Evolutionary conservation across 371 early-diverging fungal genomes (phyloP), one percentile per base, ranked within the genome.

Genomic region (Mucor lusitanicus): DNA sequence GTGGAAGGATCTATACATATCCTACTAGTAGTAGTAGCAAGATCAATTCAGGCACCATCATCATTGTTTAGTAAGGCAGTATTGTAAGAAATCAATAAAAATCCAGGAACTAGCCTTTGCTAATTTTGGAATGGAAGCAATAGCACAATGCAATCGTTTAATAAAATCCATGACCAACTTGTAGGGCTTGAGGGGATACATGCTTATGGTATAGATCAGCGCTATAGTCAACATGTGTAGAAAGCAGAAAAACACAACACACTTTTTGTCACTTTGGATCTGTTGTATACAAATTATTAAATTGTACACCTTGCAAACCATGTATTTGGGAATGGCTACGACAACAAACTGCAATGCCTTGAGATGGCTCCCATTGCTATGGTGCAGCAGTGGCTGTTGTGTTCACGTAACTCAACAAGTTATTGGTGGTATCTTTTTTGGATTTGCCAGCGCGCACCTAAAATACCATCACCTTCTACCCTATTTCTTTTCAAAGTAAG

Each of bases 81-180:
- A 12, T 13, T 30, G 6, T 2, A 37, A n/a, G 17, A 13, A 56
- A 56, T 7, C n/a, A 56, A 32, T 32, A 56, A 56, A 56, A 56
- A 56, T 28, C 19, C 33, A 56, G 33, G 39, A 58, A 37, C 39
- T 25, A 12, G 39, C 11, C 59, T 37, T 58, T 19, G 9, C 59
- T 28, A 37, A 12, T 58, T 58, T 23, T 12, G 59, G 59, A 58
- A 58, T 58, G 23, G 59, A 37, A 19, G 59, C 35, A 58, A 58
- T 32, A 58, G 59, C 37, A 53, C 53, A 53, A 53, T 27, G 25
- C 53, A 25, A 53, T 27, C 13, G 2, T 53, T 30, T 35, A 19
- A 23, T 50, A 35, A 28, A 44, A 11, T 19, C 5, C 19, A 44
- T 44, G 44, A 44, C 44, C 44, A n/a, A 19, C 44, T 7, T 17